phyloP scores from a whole-genome alignment of 2,329 filamentous ascomycete genomes.

The Diaporthe sp. region DNA sequence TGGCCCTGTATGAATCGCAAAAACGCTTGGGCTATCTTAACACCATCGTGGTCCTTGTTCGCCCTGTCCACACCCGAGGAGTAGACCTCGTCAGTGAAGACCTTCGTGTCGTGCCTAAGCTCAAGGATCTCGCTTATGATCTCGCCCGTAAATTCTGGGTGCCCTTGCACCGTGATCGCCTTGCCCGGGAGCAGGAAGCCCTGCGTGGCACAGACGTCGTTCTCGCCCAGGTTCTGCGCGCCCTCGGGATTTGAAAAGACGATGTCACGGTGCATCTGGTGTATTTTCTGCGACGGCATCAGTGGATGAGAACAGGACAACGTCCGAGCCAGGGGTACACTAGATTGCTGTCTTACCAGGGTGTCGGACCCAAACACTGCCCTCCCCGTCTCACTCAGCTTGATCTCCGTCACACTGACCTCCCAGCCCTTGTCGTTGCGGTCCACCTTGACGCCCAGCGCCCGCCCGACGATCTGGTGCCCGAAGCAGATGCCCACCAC shows the following conservation, averaged over 20 bases:
- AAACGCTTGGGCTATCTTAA: slow-evolving; percentile 81
- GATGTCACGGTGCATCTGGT: slow-evolving; percentile 90
- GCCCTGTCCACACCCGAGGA: slow-evolving; percentile 77
- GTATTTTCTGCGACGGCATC: slow-evolving; percentile 58
- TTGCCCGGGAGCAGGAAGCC: slow-evolving; percentile 79
- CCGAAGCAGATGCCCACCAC: slow-evolving; percentile 90
- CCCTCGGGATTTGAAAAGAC: slow-evolving; percentile 74
- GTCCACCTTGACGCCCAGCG: slow-evolving; percentile 76
- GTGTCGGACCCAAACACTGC: slow-evolving; percentile 78
- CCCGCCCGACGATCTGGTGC: slow-evolving; percentile 85
- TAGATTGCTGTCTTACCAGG: slow-evolving; percentile 55
- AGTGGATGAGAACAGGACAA: not conserved
- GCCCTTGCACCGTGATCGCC: slow-evolving; percentile 85
- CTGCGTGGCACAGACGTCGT: slow-evolving; percentile 79
- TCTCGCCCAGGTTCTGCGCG: slow-evolving; percentile 74
- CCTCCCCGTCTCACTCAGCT: slow-evolving; percentile 78
- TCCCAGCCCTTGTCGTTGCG: slow-evolving; percentile 83
- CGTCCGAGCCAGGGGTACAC: not conserved
- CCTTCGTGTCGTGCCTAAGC: slow-evolving; percentile 73
- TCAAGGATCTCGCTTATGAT: slow-evolving; percentile 79
- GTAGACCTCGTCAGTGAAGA: slow-evolving; percentile 79
- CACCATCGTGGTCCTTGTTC: slow-evolving; percentile 80
- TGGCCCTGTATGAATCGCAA: slow-evolving; percentile 77
- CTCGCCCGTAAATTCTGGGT: slow-evolving; percentile 83
- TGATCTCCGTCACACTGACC: slow-evolving; percentile 78